Percentiles rank a stretch among this genome's conserved stretches.
Conservation (phyloP, 306 rosid genomes). For the Sicyos baderoa region DNA sequence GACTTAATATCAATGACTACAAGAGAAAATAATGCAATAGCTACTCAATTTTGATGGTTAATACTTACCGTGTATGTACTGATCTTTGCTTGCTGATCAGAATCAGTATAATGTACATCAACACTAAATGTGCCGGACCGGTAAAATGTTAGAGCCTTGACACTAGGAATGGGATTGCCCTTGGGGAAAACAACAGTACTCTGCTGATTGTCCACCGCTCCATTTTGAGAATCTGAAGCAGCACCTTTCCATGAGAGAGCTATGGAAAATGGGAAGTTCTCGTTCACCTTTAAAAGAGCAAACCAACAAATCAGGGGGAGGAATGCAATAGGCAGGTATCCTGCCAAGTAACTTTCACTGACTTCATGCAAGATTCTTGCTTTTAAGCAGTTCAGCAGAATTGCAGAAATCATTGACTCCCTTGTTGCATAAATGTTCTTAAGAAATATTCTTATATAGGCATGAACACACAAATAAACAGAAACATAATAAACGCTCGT, state of each 20-base stretch:
- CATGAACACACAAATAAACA: background rate
- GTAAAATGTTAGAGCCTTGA: slow-evolving; percentile 62
- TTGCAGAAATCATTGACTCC: background rate
- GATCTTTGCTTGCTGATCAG: slow-evolving; percentile 55
- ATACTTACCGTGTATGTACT: slow-evolving; percentile 68
- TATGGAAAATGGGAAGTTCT: slow-evolving; percentile 69
- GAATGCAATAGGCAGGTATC: background rate
- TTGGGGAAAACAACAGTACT: slow-evolving; percentile 60
- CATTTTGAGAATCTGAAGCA: slow-evolving; percentile 55
- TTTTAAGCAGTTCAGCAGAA: background rate
- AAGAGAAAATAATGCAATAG: background rate
- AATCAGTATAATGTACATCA: slow-evolving; percentile 63
- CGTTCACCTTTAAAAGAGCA: slow-evolving; percentile 50
- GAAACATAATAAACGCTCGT: too few relatives aligned
- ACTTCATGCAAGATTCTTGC: background rate
- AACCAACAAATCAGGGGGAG: background rate
- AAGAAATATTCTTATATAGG: background rate
- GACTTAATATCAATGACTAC: background rate
- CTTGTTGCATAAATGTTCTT: too few relatives aligned
- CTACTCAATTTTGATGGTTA: background rate
- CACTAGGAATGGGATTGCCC: slow-evolving; percentile 73
- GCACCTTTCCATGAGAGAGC: slow-evolving; percentile 76
- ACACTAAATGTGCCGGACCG: slow-evolving; percentile 62
- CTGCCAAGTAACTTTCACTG: background rate
- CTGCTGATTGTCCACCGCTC: slow-evolving; percentile 44